Evolutionary conservation across 73 alveolate species (phyloP), one percentile per base, ranked within the genome.

Genomic region (Blepharisma japonicum): DNA sequence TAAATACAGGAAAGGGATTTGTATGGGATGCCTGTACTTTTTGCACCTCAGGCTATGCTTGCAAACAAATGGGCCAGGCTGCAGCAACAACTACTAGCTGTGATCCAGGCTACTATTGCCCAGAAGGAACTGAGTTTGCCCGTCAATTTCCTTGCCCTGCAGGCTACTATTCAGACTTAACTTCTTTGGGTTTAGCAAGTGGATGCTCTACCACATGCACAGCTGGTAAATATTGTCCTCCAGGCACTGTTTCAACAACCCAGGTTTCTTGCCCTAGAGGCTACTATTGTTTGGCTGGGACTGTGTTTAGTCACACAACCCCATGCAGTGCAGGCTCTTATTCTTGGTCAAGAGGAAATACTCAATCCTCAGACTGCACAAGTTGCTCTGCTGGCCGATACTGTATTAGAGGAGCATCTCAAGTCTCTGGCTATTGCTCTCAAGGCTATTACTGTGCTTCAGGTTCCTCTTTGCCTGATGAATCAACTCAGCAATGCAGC

Each of bases 101-200:
- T 71, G 51, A 78, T 7, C 84, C 86, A 21, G 97, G 97, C 14
- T 77, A 91, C 79, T 81, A 72, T 55, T 91, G 97, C 81, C 92
- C 94, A 56, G 92, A 86, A n/a, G 94, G 95, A 39, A 80, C 94
- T 7, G 67, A 71, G 14, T 77, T 70, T 47, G 46, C 80, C 81
- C 6, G 27, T 47, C 45, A 66, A 27, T 53, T 83, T 55, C 89
- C 86, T 23, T 86, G 93, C 56, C 93, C 93, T 27, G 38, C 49
- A 7, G 93, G 93, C 8, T 82, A 89, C 25, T 82, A 66, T 67
- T 18, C 77, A 6, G 81, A 66, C 56, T 45, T 77, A 54, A 55
- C 71, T 11, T 74, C 82, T 2, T 51, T 71, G 23, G 6, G 48
- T 70, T 51, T 0, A 23, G 50, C 21, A 42, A 32, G 72, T 6